Conservation (phyloP, 805 yeast species). For the Yarrowia deformans region DNA sequence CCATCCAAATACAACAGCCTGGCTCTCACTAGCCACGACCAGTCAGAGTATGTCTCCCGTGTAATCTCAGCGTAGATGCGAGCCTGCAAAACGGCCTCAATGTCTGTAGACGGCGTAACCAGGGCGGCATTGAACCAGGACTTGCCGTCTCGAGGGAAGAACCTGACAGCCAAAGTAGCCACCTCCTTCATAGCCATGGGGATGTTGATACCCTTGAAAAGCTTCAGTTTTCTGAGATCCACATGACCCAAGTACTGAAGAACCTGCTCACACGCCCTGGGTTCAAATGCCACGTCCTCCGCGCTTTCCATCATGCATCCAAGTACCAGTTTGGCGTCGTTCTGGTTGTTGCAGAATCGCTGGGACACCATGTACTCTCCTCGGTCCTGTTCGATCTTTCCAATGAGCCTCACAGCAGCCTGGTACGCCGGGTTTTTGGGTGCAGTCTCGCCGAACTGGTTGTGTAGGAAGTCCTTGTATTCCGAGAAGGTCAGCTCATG, state of each 20-base stretch:
- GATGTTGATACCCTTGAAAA: conserved; percentile 20
- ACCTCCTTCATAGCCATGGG: conserved; percentile 16
- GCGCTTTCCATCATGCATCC: conserved; percentile 29
- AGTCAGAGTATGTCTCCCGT: neutral
- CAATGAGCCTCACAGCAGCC: conserved; percentile 15
- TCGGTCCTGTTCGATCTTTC: conserved; percentile 28
- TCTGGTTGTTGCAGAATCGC: conserved; percentile 32
- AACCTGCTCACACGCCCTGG: conserved; percentile 6
- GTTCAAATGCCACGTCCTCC: conserved; percentile 15
- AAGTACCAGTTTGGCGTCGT: conserved; percentile 14
- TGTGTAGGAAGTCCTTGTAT: conserved; percentile 23
- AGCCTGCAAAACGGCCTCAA: conserved; percentile 11
- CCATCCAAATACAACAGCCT: conserved; percentile 1
- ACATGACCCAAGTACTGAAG: conserved; percentile 32
- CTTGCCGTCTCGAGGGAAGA: conserved; percentile 26
- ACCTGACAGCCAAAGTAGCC: conserved; percentile 7
- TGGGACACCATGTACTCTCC: conserved; percentile 27
- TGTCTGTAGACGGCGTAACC: neutral
- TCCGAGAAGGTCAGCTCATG: conserved; percentile 24
- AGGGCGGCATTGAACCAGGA: conserved; percentile 30
- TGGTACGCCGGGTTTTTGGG: conserved; percentile 2
- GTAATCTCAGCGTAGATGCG: neutral
- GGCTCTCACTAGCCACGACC: conserved; percentile 20
- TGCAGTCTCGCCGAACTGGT: conserved; percentile 1
- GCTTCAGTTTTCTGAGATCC: conserved; percentile 20